Conservation (phyloP, 1,284 basidiomycete species). For the Ganoderma lucidum region DNA sequence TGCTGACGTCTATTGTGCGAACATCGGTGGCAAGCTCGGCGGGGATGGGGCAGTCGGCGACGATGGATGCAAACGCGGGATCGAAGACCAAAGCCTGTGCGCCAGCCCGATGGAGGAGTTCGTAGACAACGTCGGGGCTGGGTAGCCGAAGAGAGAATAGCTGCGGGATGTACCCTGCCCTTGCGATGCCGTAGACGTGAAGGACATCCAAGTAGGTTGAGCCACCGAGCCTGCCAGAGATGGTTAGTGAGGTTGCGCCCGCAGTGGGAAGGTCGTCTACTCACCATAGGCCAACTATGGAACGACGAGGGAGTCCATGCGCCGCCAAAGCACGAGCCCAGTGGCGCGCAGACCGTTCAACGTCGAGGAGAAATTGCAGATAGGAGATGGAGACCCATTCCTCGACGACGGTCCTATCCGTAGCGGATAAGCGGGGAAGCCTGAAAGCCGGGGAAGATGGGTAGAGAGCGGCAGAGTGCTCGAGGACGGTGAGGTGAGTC, state of each 20-base stretch:
- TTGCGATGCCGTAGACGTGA: constrained; percentile 72
- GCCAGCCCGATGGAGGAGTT: constrained; percentile 64
- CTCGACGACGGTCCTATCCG: constrained; percentile 44
- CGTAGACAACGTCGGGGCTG: constrained; percentile 70
- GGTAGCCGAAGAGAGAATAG: constrained; percentile 76
- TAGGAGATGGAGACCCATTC: constrained; percentile 62
- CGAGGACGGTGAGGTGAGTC: constrained; percentile 59
- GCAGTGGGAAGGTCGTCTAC: constrained; percentile 33
- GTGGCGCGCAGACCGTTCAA: constrained; percentile 60
- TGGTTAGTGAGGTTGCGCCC: constrained; percentile 16
- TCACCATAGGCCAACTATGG: constrained; percentile 74
- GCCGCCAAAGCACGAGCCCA: constrained; percentile 57
- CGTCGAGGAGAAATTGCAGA: constrained; percentile 57
- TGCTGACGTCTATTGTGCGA: constrained; percentile 36
- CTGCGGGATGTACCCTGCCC: constrained; percentile 76
- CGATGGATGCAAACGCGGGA: constrained; percentile 49
- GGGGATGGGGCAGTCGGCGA: constrained; percentile 56
- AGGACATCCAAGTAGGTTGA: constrained; percentile 72
- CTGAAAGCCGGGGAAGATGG: constrained; percentile 58
- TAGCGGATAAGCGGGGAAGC: constrained; percentile 50
- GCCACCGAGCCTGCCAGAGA: constrained; percentile 62
- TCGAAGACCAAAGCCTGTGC: constrained; percentile 72
- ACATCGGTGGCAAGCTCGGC: constrained; percentile 51
- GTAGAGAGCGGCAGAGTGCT: constrained; percentile 52
- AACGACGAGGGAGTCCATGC: constrained; percentile 53